Evolutionary conservation across 2,329 filamentous ascomycete species (phyloP), one percentile per base, ranked within the genome.

Genomic region (Aspergillus costaricaensis): DNA sequence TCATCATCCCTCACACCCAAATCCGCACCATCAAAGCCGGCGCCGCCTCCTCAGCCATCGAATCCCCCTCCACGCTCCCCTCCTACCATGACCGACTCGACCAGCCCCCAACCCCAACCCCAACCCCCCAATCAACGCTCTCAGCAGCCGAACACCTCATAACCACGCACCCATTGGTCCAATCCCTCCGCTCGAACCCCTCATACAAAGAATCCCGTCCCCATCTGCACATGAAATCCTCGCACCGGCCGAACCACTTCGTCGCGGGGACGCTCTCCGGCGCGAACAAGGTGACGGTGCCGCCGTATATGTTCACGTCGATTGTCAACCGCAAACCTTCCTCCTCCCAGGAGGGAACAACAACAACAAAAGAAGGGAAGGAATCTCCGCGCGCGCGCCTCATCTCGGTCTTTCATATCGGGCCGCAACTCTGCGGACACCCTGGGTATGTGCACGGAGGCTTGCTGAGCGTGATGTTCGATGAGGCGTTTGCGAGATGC

Each of bases 221-320:
- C 3, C 91, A 96, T 73, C 82, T 96, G 72, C 92, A 92, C 76
- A 90, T 97, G 72, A 90, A 92, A 0, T 79, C 82, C 5, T 75
- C 82, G 1, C 85, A 91, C 72, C 85, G 89, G 25, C 79, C 80
- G 2, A 85, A 90, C 70, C 96, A 90, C 75, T 82, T 98, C 59
- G 96, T 92, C 0, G 91, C 85, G 23, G 91, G 91, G 4, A 89
- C 89, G 21, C 81, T 98, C 15, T 73, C 88, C 38, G 92, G 92
- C 0, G 82, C 87, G 0, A 86, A 87, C 23, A 89, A 86, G 74
- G 85, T 98, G 63, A 85, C 86, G 1, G 88, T 96, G 0, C 91
- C 92, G 3, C 92, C 93, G 1, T 83, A 92, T 39, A 70, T 74
- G 64, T 75, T 70, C 68, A 65, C 66, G 7, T 65, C 70, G 0